Base-by-base conservation (phyloP, 345 rosid species). In the Gossypioides kirkii region DNA sequence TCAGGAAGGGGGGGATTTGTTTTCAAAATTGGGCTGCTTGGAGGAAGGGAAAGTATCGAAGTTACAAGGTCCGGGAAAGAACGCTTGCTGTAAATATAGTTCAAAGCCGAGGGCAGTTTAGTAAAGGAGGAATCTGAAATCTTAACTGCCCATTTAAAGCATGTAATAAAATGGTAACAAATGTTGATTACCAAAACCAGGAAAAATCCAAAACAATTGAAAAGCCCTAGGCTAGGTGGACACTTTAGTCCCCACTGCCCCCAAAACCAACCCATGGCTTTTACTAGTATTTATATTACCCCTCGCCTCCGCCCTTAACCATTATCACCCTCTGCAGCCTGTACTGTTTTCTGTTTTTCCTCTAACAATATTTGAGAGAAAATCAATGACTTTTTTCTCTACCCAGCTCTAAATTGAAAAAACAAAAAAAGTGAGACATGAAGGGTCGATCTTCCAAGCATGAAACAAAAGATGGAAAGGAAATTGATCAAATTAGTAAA, bases 151-250 rank as follows among this genome's bases (percentile, higher is more conserved):
- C 76, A 75, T 84, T 85, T 79, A 77, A 77, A 71, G 79, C 68
- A 41, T 73, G 72, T 70, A 79, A 76, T 72, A 63, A 78, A 80
- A 76, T 41, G 58, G 80, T 76, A 82, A 81, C 80, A 79, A 75
- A 69, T 76, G 82, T 74, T 28, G 77, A 74, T 84, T 87, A 76
- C 87, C 81, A 76, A 81, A 86, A 64, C 42, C 70, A 71, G 84
- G 83, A 85, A 85, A 82, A 86, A 58, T 85, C 89, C 87, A 87
- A 86, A 80, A 82, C 68, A 53, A 72, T 80, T 83, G 69, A 72
- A 77, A 84, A 75, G 76, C 77, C 80, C 82, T 79, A 79, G 38
- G 38, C 38, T 32, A 32, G 38, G 38, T 32, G 38, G 38, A 32
- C 7, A 32, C 38, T 32, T 32, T 32, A 32, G 38, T 32, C 7